A percentile compares a stretch with the other conserved stretches of the same genome.
Conservation (phyloP, 176 grass and related monocot genomes). For the Aegilops tauschii region DNA sequence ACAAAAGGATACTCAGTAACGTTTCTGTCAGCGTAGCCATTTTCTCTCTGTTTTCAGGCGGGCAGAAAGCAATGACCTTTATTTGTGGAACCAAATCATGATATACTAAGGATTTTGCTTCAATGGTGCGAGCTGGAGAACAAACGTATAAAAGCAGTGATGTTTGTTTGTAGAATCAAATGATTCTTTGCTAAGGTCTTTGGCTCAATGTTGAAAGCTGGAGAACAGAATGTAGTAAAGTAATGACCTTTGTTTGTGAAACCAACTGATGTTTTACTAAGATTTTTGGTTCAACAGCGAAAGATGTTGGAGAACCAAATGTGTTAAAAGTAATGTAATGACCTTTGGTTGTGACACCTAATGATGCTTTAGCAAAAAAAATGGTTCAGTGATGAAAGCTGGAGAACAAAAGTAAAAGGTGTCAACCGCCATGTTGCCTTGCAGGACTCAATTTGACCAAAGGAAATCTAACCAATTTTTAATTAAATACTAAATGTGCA, state of each 20-base stretch:
- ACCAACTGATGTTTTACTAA: background rate
- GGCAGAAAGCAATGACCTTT: background rate
- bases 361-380: background rate
- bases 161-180: background rate
- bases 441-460: slow-evolving; percentile 9
- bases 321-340: background rate
- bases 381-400: background rate
- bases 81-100: background rate
- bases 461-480: background rate
- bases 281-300: background rate
- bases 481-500: background rate
- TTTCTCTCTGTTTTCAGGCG: background rate
- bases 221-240: background rate
- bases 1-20: background rate
- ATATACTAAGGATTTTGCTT: background rate
- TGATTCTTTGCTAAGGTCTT: background rate
- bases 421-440: background rate
- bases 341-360: background rate
- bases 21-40: too few species aligned
- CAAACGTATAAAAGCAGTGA: background rate
- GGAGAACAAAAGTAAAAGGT: background rate
- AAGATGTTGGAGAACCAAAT: background rate
- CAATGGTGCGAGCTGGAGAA: background rate
- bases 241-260: background rate
- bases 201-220: background rate